Base-by-base conservation (phyloP, 2,329 filamentous ascomycete genomes). In the Zymoseptoria crescenta region DNA sequence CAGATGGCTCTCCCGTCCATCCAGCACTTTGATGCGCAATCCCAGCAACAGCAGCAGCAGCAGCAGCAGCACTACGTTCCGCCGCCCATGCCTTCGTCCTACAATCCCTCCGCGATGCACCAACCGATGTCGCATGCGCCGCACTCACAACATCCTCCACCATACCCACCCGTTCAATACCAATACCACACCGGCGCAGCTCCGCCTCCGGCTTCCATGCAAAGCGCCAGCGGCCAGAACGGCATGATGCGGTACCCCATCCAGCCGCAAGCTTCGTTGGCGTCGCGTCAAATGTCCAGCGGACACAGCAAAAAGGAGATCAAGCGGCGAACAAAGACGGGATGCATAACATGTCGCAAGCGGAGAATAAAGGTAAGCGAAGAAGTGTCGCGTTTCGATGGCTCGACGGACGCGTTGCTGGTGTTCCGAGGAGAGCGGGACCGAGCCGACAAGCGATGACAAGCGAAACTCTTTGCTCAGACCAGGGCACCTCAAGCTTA, bases 301-400 rank as follows among this genome's bases (percentile, higher is more conserved):
- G 83, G 82, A 53, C 79, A 85, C 67, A 84, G 87, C 72, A 84
- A 84, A 74, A 86, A 88, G 75, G 86, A 90, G 75, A 88, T 89
- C 72, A 89, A 89, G 77, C 80, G 87, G 65, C 80, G 87, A 70
- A 89, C 87, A 41, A 73, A 73, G 65, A 71, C 70, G 10, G 70
- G 70, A n/a, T 89, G 87, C 74, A 62, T 80, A 73, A 80, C 78
- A 21, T 80, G 78, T 76, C 75, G 78, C 64, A 80, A 80, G 66
- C 79, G 87, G 67, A 79, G 87, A 76, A 89, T 89, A 74, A 89
- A 89, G 85, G 87, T 89, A 56, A 74, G 81, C 76, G 59, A 51
- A 49, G 58, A 27, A 41, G 49, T 29, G 19, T 24, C 35, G 35
- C 35, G 35, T 45, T 45, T 45, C 35, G 35, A 45, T n/a, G 35